Conservation (phyloP, 2,329 filamentous ascomycete genomes). For the Fusarium devonianum region DNA sequence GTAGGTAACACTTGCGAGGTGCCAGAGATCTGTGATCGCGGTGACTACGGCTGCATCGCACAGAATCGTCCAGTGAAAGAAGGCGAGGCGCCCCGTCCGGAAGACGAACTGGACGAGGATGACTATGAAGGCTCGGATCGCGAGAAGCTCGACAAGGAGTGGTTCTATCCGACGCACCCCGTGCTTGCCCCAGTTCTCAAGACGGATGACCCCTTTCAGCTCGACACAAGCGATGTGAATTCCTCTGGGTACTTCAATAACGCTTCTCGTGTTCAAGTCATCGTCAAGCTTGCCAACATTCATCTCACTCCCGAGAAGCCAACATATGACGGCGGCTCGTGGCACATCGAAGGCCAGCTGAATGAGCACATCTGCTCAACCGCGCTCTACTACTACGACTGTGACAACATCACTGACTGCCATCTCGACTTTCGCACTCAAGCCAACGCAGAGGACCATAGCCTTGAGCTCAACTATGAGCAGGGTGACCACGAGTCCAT, state of each 20-base stretch:
- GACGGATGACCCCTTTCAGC: constrained; percentile 7
- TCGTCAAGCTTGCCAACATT: constrained; percentile 69
- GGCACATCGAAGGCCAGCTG: constrained; percentile 40
- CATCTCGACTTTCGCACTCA: constrained; percentile 32
- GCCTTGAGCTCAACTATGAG: neutral
- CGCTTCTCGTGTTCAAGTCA: constrained; percentile 60
- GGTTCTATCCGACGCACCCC: constrained; percentile 42
- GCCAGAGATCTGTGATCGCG: constrained; percentile 22
- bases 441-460: neutral
- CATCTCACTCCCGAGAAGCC: constrained; percentile 37
- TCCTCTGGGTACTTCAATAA: constrained; percentile 40
- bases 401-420: constrained; percentile 32
- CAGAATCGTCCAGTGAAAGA: constrained; percentile 21
- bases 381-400: constrained; percentile 40
- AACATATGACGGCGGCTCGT: constrained; percentile 17
- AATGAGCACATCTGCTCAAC: constrained; percentile 43
- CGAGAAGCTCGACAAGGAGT: constrained; percentile 36
- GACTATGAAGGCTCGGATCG: constrained; percentile 35
- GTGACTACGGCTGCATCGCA: neutral
- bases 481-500: constrained; percentile 11
- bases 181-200: constrained; percentile 12
- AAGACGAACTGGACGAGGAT: constrained; percentile 20
- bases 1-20: constrained; percentile 31
- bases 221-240: constrained; percentile 38
- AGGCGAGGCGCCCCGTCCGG: constrained; percentile 34